Evolutionary conservation across 495 filamentous ascomycete species (phyloP), one percentile per base, ranked within the genome.

Genomic region (Xylaria cubensis): DNA sequence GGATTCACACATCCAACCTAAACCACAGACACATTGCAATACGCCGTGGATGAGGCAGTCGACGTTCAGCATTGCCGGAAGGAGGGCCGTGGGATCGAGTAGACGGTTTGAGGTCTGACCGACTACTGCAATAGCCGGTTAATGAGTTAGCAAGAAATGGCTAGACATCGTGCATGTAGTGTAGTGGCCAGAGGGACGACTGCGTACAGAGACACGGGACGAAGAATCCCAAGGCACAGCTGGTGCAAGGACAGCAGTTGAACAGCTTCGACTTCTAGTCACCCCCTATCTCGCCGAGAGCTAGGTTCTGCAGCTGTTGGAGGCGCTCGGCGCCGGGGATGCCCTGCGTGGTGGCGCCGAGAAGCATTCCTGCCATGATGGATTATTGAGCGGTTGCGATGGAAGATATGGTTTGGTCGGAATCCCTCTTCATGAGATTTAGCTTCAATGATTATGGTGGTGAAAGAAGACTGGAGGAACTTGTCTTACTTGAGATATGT

Each of bases 141-240:
- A n/a, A n/a, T 1, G 19, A 56, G 64, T 50, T 17, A 50, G 34
- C 24, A 2, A 44, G 19, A 39, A 61, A 3, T 15, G 17, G 32
- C 0, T 0, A 34, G 44, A 42, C 21, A 17, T n/a, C n/a, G n/a
- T n/a, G n/a, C n/a, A n/a, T n/a, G n/a, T n/a, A n/a, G n/a, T n/a
- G n/a, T n/a, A n/a, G n/a, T n/a, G n/a, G n/a, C n/a, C n/a, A n/a
- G n/a, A n/a, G n/a, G n/a, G n/a, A n/a, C n/a, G n/a, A n/a, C n/a
- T n/a, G n/a, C n/a, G n/a, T n/a, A 72, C 69, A 17, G 65, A 85
- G 76, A 80, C 86, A 89, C 15, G 86, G 82, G 64, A 82, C 84
- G 72, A 80, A 88, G 44, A 73, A 82, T 36, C 75, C 77, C 19
- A 81, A 67, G 21, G 80, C 69, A 76, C 85, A 76, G 44, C 69